Base-by-base conservation (phyloP, 805 yeast genomes). In the Candida xyloterini region DNA sequence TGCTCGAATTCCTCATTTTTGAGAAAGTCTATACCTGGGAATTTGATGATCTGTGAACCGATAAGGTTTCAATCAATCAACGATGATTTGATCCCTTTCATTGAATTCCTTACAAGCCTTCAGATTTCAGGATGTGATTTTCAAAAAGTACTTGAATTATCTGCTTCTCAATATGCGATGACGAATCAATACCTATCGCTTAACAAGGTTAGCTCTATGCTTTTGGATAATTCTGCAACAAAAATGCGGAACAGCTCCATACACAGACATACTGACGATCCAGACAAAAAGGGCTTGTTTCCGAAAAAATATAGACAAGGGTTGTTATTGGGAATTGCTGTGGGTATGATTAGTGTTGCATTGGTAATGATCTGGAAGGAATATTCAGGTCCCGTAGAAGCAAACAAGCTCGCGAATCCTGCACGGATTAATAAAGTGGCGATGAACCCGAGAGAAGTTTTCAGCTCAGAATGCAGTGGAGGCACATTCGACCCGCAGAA, bases 11-110 rank as follows among this genome's bases (percentile, higher is more conserved):
- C 30, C 15, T 30, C 33, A 10, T 21, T 46, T 5, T 38, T 48
- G 33, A 32, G 45, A 30, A 46, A 44, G 36, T 22, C 45, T 15
- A 18, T 49, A 13, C 30, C 50, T 9, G 42, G 44, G 35, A 40
- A 45, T 10, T 37, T 56, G 45, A 52, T 54, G 57, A 46, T 65
- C n/a, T 63, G 68, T 42, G 54, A 62, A 27, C 67, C 68, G 1
- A 45, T 64, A 6, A 33, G 30, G 24, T 37, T 64, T 31, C 45
- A 48, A 25, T 51, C 62, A 1, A 36, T 59, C 4, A 43, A 56
- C 28, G 60, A 59, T 41, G 65, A 63, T 34, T 42, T 65, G 26
- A 55, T 63, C 50, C 42, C 42, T 1, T 47, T 63, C 37, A 60
- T 63, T 35, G 60, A 63, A 37, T 59, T 62, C 27, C 49, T 64